Evolutionary conservation across 169 alveolate species (phyloP).

Genomic region (Cryptosporidium tyzzeri): DNA sequence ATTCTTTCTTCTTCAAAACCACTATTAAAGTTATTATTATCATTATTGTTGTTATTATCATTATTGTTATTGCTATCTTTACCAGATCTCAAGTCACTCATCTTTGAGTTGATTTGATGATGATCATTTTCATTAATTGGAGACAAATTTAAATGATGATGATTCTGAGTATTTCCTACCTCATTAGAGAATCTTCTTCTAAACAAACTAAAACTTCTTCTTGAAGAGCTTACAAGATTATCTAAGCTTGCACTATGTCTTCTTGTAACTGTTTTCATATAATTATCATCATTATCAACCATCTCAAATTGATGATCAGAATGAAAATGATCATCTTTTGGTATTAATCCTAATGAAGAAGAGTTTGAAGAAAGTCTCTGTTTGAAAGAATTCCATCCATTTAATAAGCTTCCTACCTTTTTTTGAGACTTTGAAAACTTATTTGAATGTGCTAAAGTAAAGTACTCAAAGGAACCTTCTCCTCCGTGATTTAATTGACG

Average conservation of each 20-base stretch:
- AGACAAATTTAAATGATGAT: not conserved
- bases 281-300: not conserved
- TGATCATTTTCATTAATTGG: not conserved
- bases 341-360: not conserved
- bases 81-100: not conserved
- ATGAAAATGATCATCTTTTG: not conserved
- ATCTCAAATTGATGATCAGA: not conserved
- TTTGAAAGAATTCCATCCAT: conserved; percentile 32
- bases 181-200: conserved; percentile 36
- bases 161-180: not conserved
- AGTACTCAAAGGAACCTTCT: not conserved
- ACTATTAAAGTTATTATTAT: not conserved
- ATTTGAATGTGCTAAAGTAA: not conserved
- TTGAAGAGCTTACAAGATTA: not conserved
- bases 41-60: too few relatives aligned
- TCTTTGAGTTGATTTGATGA: not conserved
- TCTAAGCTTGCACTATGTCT: conserved; percentile 11
- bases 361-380: conserved; percentile 17
- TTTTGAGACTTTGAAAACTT: conserved; percentile 3
- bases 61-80: not conserved
- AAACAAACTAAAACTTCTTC: conserved; percentile 46
- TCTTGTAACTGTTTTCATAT: not conserved
- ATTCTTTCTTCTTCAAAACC: not conserved
- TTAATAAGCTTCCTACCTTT: not conserved
- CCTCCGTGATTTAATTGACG: not conserved